Percentiles rank a stretch among this genome's conserved stretches.
Evolutionary conservation across 768 basidiomycete species (phyloP).

Genomic region (Porpolomopsis calyptriformis): DNA sequence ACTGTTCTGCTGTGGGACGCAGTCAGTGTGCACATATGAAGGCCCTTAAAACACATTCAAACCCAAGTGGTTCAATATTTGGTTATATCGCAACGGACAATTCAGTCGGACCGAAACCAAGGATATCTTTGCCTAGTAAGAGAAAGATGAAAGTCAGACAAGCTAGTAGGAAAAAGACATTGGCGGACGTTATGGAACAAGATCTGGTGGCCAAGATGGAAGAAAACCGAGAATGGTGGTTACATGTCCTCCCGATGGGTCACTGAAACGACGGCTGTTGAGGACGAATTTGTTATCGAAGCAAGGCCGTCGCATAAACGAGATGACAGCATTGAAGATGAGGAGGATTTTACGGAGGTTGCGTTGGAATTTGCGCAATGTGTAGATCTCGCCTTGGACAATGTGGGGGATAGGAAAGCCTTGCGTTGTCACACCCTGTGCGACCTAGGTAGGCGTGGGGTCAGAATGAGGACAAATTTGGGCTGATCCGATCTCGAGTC

Average conservation of each 20-base stretch:
- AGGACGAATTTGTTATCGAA: too few species aligned
- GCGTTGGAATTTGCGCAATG: slow-evolving; percentile 33
- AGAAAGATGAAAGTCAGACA: slow-evolving; percentile 33
- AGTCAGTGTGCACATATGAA: too few species aligned
- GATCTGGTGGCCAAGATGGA: slow-evolving; percentile 46
- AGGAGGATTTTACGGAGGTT: slow-evolving; percentile 26
- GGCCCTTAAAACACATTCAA: too few species aligned
- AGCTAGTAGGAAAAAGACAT: slow-evolving; percentile 65
- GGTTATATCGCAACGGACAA: too few species aligned
- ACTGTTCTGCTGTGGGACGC: too few species aligned
- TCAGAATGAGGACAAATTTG: slow-evolving; percentile 32
- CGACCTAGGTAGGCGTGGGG: slow-evolving; percentile 13
- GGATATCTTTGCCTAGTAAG: too few species aligned
- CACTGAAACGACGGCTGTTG: too few species aligned
- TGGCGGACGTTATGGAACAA: slow-evolving; percentile 59
- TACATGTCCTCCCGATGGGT: too few species aligned
- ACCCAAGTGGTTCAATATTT: too few species aligned
- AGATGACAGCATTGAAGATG: too few species aligned
- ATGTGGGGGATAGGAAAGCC: slow-evolving; percentile 34
- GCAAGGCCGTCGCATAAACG: too few species aligned
- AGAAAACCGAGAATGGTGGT: slow-evolving; percentile 6
- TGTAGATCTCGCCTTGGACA: slow-evolving; percentile 52
- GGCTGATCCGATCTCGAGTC: slow-evolving; percentile 46
- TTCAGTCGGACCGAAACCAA: too few species aligned
- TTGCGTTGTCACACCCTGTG: slow-evolving; percentile 58